Evolutionary conservation across 23 red algal genomes (phyloP).

Genomic region (Gracilariopsis chorda): DNA sequence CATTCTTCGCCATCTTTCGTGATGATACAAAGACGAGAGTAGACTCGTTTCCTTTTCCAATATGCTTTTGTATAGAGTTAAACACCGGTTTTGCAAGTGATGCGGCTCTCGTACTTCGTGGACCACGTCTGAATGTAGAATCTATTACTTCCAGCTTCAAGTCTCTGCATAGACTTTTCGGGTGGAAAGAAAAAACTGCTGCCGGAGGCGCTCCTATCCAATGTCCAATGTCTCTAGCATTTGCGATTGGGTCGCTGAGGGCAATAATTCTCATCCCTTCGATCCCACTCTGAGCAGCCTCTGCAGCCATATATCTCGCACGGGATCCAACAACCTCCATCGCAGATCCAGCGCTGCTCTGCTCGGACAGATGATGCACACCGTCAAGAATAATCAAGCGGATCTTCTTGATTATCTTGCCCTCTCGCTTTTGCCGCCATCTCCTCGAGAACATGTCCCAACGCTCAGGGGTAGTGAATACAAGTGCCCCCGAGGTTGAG

Average conservation of each 20-base stretch:
- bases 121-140: background rate
- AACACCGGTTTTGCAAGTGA: slow-evolving; percentile 31
- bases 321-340: slow-evolving; percentile 66
- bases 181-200: slow-evolving; percentile 78
- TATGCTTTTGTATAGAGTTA: slow-evolving; percentile 45
- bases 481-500: slow-evolving; percentile 22
- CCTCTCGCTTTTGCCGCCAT: slow-evolving; percentile 74
- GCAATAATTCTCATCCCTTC: slow-evolving; percentile 69
- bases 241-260: slow-evolving; percentile 57
- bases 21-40: slow-evolving; percentile 80
- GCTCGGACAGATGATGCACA: slow-evolving; percentile 65
- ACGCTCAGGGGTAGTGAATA: slow-evolving; percentile 57
- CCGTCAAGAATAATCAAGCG: slow-evolving; percentile 75
- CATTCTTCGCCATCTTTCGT: slow-evolving; percentile 24
- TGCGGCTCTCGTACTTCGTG: background rate
- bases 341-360: slow-evolving; percentile 18
- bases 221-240: slow-evolving; percentile 66
- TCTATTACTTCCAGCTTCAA: slow-evolving; percentile 46
- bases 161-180: slow-evolving; percentile 24
- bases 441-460: slow-evolving; percentile 88
- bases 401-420: slow-evolving; percentile 22
- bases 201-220: slow-evolving; percentile 77
- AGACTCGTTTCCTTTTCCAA: background rate
- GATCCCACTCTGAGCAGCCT: slow-evolving; percentile 4
- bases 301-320: slow-evolving; percentile 51